Evolutionary conservation across 768 basidiomycete genomes (phyloP).

Genomic region (Termitomyces sp.): DNA sequence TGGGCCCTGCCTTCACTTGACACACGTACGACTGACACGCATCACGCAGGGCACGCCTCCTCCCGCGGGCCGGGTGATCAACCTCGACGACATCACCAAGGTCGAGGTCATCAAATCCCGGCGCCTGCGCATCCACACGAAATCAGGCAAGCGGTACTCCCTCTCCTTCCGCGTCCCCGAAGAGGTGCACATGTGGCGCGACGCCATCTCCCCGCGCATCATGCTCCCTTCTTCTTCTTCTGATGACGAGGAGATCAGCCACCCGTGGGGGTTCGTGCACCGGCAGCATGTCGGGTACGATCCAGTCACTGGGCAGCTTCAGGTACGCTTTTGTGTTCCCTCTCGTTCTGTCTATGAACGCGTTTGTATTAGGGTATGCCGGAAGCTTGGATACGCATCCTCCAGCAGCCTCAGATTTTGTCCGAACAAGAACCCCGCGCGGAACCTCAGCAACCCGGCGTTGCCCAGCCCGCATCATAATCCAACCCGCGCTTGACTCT

Average conservation of each 20-base stretch:
- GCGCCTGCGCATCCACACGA: slow-evolving; percentile 12
- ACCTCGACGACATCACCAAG: slow-evolving; percentile 20
- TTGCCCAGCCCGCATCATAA: neutral
- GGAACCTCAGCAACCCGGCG: slow-evolving; percentile 1
- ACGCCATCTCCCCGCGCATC: slow-evolving; percentile 24
- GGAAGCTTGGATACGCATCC: slow-evolving; percentile 16
- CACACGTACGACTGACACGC: neutral
- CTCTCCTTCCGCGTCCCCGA: slow-evolving; percentile 23
- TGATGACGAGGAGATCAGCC: slow-evolving; percentile 16
- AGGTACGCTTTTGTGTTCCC: slow-evolving; percentile 10
- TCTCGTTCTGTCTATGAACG: too few relatives aligned
- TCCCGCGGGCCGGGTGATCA: slow-evolving; percentile 10
- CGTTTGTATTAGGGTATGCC: slow-evolving; percentile 22
- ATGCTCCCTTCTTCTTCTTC: too few relatives aligned
- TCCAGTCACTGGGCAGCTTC: slow-evolving; percentile 22
- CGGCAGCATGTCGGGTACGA: slow-evolving; percentile 28
- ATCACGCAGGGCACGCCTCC: slow-evolving; percentile 1
- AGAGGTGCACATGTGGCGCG: slow-evolving; percentile 25
- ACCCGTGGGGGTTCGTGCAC: slow-evolving; percentile 27
- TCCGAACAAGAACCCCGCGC: neutral
- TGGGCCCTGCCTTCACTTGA: neutral
- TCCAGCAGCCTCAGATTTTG: slow-evolving; percentile 2
- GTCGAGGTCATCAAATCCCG: slow-evolving; percentile 13
- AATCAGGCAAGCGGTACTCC: slow-evolving; percentile 19
- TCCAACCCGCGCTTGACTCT: neutral